These are phyloP conservation scores for Bathelium albidoporum DNA, from an alignment of 495 filamentous ascomycete genomes.

Conservation along the genomic window DNA sequence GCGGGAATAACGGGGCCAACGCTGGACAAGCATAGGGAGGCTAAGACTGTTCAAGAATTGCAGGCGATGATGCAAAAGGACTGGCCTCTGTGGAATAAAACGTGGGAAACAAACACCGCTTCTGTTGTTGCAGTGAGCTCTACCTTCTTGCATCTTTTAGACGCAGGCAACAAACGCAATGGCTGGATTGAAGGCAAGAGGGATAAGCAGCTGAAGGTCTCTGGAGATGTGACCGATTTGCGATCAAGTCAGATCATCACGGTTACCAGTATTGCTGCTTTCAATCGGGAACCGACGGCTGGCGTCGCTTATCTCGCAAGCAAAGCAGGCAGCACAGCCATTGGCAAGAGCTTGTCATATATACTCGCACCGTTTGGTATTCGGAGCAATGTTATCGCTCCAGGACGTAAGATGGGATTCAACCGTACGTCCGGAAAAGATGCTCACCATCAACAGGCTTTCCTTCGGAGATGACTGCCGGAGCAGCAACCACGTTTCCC, in stretches of 20 bases:
- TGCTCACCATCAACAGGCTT: slow-evolving; percentile 36
- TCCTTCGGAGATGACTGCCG: slow-evolving; percentile 51
- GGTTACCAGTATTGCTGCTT: slow-evolving; percentile 25
- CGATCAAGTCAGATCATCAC: slow-evolving; percentile 28
- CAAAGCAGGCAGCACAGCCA: slow-evolving; percentile 25
- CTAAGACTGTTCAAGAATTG: slow-evolving; percentile 8
- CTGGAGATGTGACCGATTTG: slow-evolving; percentile 17
- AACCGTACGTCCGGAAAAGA: background rate
- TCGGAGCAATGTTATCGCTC: slow-evolving; percentile 16
- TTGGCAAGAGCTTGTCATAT: slow-evolving; percentile 29
- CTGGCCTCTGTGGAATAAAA: background rate
- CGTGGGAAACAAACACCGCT: slow-evolving; percentile 19
- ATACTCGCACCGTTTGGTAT: slow-evolving; percentile 29
- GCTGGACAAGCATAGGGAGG: background rate
- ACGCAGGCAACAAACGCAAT: slow-evolving; percentile 28
- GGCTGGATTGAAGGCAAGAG: slow-evolving; percentile 19
- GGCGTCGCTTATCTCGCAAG: slow-evolving; percentile 27
- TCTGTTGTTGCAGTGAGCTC: slow-evolving; percentile 29
- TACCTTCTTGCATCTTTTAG: slow-evolving; percentile 35
- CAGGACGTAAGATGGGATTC: slow-evolving; percentile 11
- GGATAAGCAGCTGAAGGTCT: slow-evolving; percentile 6
- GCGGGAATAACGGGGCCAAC: slow-evolving; percentile 7
- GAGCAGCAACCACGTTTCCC: slow-evolving; percentile 35
- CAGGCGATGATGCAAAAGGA: background rate
- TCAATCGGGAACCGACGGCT: slow-evolving; percentile 21